A percentile compares a stretch with the other conserved stretches of the same genome.
phyloP scores from a whole-genome alignment of 805 yeast species.

The Priceomyces fermenticarens region DNA sequence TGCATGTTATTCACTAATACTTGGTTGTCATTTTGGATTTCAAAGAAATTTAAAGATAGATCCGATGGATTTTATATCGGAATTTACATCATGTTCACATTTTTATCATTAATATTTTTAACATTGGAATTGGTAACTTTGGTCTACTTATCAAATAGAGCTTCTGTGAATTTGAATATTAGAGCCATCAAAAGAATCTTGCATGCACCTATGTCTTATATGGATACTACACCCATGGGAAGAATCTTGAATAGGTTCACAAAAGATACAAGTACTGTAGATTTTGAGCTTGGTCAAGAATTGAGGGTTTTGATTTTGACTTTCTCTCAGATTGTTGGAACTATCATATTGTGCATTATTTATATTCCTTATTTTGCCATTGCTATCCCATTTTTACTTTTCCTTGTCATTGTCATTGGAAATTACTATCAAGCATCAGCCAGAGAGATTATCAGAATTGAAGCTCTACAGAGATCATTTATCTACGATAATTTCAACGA shows the following conservation, averaged over 20 bases:
- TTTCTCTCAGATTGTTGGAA: conserved; percentile 54
- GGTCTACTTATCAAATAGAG: conserved; percentile 48
- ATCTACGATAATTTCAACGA: conserved; percentile 41
- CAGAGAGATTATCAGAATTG: conserved; percentile 38
- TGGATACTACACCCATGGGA: conserved; percentile 88
- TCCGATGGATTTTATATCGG: conserved; percentile 68
- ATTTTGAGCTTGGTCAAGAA: conserved; percentile 74
- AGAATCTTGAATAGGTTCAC: conserved; percentile 83
- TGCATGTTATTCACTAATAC: conserved; percentile 59
- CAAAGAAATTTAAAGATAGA: conserved; percentile 45
- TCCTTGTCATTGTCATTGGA: conserved; percentile 25
- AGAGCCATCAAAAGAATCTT: conserved; percentile 57
- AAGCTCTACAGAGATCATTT: conserved; percentile 38
- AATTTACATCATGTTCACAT: conserved; percentile 59
- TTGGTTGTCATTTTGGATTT: conserved; percentile 85
- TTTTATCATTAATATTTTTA: conserved; percentile 46
- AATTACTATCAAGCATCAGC: conserved; percentile 36
- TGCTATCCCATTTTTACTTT: conserved; percentile 29
- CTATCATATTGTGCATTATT: conserved; percentile 34
- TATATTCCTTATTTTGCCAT: conserved; percentile 42
- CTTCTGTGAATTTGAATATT: conserved; percentile 60
- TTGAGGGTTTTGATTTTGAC: conserved; percentile 59
- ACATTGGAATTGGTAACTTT: conserved; percentile 42
- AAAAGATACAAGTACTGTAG: conserved; percentile 81
- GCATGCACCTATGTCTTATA: conserved; percentile 77